phyloP scores from a whole-genome alignment of 441 rosid species.

The Euphorbia schlechtendalii region DNA sequence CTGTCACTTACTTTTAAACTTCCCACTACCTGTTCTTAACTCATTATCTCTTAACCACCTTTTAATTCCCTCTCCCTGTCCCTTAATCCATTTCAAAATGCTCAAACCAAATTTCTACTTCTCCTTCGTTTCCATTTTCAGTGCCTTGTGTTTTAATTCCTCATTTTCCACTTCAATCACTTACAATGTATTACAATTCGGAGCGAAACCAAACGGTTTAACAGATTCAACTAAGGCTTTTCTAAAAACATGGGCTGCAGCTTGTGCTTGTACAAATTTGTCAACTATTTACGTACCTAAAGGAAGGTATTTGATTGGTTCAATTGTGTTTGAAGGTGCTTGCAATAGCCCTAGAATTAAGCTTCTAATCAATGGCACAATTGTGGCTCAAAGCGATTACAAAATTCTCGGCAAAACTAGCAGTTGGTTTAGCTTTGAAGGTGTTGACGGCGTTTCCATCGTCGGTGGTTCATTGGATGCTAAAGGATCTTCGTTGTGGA shows the following conservation, averaged over 20 bases:
- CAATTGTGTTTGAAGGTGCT: slow-evolving; percentile 25
- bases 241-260: slow-evolving; percentile 30
- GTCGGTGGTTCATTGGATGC: slow-evolving; percentile 50
- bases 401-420: slow-evolving; percentile 22
- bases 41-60: not conserved
- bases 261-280: slow-evolving; percentile 22
- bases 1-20: slow-evolving; percentile 2
- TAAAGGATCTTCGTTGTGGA: slow-evolving; percentile 43
- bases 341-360: slow-evolving; percentile 18
- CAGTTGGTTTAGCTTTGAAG: slow-evolving; percentile 32
- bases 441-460: slow-evolving; percentile 30
- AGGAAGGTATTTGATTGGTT: slow-evolving; percentile 34
- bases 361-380: slow-evolving; percentile 28
- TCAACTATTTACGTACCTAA: slow-evolving; percentile 25
- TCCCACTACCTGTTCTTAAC: slow-evolving; percentile 7
- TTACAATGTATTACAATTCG: slow-evolving; percentile 27
- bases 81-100: not conserved
- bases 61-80: not conserved
- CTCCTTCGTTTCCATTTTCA: not conserved
- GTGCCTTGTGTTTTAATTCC: not conserved
- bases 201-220: slow-evolving; percentile 34
- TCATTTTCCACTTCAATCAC: slow-evolving; percentile 15
- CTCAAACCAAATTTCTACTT: not conserved
- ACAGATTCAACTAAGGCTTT: slow-evolving; percentile 33
- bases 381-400: slow-evolving; percentile 30